These are phyloP conservation scores for Rhodotorula mucilaginosa DNA, from an alignment of 1,284 basidiomycete genomes.

Conservation along the genomic window DNA sequence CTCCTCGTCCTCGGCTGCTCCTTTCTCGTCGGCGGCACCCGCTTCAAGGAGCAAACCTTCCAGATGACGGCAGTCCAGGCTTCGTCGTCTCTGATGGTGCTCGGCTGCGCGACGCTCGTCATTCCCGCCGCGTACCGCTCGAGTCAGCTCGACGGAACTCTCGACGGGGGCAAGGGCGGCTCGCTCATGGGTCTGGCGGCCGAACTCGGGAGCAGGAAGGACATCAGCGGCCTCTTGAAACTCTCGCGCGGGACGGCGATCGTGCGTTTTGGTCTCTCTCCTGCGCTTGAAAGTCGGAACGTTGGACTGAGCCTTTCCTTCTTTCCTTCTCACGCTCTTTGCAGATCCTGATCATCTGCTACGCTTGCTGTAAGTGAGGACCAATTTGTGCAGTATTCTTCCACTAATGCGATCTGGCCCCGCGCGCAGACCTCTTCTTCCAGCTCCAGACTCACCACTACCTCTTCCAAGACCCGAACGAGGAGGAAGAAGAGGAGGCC, in stretches of 20 bases:
- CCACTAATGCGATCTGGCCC: constrained; percentile 46
- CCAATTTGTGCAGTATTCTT: neutral
- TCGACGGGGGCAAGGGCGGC: constrained; percentile 3
- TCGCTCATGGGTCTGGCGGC: constrained; percentile 4
- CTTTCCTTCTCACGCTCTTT: too few relatives aligned
- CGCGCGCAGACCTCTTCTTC: constrained; percentile 46
- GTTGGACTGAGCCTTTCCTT: neutral
- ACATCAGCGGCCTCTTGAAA: constrained; percentile 59
- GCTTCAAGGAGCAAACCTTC: constrained; percentile 68
- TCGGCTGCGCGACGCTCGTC: constrained; percentile 43
- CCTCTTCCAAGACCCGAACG: constrained; percentile 54
- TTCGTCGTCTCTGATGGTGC: constrained; percentile 53
- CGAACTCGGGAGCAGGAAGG: constrained; percentile 18
- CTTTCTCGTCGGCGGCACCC: constrained; percentile 65
- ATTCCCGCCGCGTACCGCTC: constrained; percentile 46
- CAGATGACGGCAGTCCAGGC: constrained; percentile 80
- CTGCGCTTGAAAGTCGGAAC: neutral
- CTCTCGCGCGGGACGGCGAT: constrained; percentile 83
- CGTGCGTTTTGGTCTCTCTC: constrained; percentile 35
- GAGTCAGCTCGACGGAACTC: constrained; percentile 34
- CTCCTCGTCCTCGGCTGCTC: constrained; percentile 80
- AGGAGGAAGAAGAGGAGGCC: constrained; percentile 57
- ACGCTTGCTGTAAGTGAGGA: constrained; percentile 60
- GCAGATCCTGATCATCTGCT: constrained; percentile 70
- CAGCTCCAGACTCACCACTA: constrained; percentile 59